A percentile compares a stretch with the other conserved stretches of the same genome.
Conservation (phyloP, 345 rosid species). For the Salix viminalis region DNA sequence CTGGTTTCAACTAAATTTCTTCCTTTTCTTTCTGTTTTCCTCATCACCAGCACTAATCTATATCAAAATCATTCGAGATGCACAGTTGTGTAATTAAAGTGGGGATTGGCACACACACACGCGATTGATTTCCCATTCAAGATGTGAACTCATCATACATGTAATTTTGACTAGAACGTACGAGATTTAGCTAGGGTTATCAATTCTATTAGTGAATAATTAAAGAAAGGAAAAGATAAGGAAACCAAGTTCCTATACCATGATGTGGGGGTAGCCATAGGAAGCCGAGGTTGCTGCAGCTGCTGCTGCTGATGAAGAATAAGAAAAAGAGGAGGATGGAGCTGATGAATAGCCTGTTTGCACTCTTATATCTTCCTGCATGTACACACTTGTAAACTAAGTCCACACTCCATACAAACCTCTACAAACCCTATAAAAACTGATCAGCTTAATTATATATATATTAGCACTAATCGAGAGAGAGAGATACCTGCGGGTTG, state of each 20-base stretch:
- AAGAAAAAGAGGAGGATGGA: conserved; percentile 57
- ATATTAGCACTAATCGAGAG: not conserved
- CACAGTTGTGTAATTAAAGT: not conserved
- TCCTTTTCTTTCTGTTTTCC: not conserved
- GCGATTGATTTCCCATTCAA: not conserved
- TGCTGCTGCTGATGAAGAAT: conserved; percentile 45
- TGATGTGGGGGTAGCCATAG: conserved; percentile 53
- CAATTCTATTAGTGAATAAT: not conserved
- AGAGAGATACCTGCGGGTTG: conserved; percentile 59
- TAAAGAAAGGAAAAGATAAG: not conserved
- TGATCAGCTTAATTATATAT: not conserved
- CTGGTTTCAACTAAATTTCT: not conserved
- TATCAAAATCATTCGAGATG: not conserved
- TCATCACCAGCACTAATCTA: not conserved
- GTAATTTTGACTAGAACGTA: not conserved
- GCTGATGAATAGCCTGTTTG: conserved; percentile 55
- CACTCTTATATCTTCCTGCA: conserved; percentile 72
- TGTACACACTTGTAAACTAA: not conserved
- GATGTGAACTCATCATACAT: not conserved
- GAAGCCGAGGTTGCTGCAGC: conserved; percentile 53
- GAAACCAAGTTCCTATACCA: conserved; percentile 37
- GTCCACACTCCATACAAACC: not conserved
- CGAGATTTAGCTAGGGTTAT: not conserved
- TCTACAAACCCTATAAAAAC: not conserved
- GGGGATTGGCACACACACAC: not conserved